These are phyloP conservation scores for Sporothrix brunneoviolacea DNA, from an alignment of 2,329 filamentous ascomycete genomes.

Conservation along the genomic window DNA sequence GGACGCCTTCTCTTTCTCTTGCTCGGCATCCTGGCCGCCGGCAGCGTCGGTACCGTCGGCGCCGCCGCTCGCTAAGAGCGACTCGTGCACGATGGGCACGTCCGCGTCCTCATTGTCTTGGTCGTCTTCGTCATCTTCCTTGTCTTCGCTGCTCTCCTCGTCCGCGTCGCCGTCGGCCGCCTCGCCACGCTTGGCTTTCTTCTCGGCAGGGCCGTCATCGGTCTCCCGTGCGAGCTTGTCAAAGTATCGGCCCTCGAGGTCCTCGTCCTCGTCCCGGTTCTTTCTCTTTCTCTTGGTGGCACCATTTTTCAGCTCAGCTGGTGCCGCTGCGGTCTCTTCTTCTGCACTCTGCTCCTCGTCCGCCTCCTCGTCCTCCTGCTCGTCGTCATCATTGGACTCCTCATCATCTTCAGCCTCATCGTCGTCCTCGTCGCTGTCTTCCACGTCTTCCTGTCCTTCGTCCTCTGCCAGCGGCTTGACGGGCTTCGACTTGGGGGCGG, in stretches of 20 bases:
- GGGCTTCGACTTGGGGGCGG: not conserved
- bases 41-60: slow-evolving; percentile 31
- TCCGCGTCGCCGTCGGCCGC: slow-evolving; percentile 29
- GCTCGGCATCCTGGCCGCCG: slow-evolving; percentile 44
- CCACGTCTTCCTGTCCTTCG: not conserved
- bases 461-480: slow-evolving; percentile 12
- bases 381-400: slow-evolving; percentile 27
- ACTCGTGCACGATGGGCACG: slow-evolving; percentile 13
- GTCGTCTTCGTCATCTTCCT: slow-evolving; percentile 43
- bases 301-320: slow-evolving; percentile 39
- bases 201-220: slow-evolving; percentile 38
- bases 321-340: slow-evolving; percentile 28
- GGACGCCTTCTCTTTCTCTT: slow-evolving; percentile 72
- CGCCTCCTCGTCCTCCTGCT: slow-evolving; percentile 16
- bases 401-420: slow-evolving; percentile 12
- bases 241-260: slow-evolving; percentile 65
- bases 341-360: slow-evolving; percentile 28
- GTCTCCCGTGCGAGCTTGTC: slow-evolving; percentile 50
- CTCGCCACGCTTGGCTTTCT: slow-evolving; percentile 43
- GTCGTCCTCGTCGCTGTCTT: slow-evolving; percentile 9
- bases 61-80: slow-evolving; percentile 23
- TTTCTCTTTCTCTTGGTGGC: slow-evolving; percentile 60
- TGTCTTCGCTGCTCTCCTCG: slow-evolving; percentile 29
- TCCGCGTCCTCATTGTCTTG: slow-evolving; percentile 22
- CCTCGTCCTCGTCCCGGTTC: slow-evolving; percentile 54